These are phyloP conservation scores for Colletotrichum limetticola DNA, from an alignment of 2,329 filamentous ascomycete species.

Conservation along the genomic window DNA sequence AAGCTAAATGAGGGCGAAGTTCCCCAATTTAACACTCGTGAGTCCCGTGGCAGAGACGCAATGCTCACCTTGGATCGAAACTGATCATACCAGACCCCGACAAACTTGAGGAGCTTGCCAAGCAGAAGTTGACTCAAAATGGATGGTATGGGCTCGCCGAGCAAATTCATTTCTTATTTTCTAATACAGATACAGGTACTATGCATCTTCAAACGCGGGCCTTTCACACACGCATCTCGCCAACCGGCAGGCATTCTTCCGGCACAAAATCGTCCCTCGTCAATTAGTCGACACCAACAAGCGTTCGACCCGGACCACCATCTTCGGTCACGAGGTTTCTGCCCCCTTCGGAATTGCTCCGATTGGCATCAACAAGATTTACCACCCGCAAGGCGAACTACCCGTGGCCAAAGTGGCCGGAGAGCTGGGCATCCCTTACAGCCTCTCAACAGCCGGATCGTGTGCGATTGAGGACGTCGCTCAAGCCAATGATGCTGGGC, in stretches of 20 bases:
- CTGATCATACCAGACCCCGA: slow-evolving; percentile 55
- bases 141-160: slow-evolving; percentile 56
- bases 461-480: slow-evolving; percentile 68
- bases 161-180: too few relatives aligned
- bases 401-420: slow-evolving; percentile 68
- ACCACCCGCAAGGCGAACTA: slow-evolving; percentile 67
- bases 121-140: slow-evolving; percentile 64
- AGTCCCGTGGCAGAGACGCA: neutral
- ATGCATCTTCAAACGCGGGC: slow-evolving; percentile 67
- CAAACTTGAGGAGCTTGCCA: slow-evolving; percentile 68
- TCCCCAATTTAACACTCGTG: slow-evolving; percentile 40
- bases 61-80: neutral
- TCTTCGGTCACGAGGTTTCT: slow-evolving; percentile 69
- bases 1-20: slow-evolving; percentile 39
- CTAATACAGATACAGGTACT: slow-evolving; percentile 48
- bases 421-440: slow-evolving; percentile 70
- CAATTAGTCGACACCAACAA: slow-evolving; percentile 68
- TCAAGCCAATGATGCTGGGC: slow-evolving; percentile 57
- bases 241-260: slow-evolving; percentile 73
- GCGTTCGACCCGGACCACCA: slow-evolving; percentile 65
- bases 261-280: slow-evolving; percentile 70
- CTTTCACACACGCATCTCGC: slow-evolving; percentile 62
- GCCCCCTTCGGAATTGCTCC: slow-evolving; percentile 74
- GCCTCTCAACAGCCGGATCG: slow-evolving; percentile 66
- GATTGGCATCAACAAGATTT: slow-evolving; percentile 74